These are phyloP conservation scores for Neofusicoccum sp. DNA, from an alignment of 2,329 filamentous ascomycete species.

Conservation along the genomic window DNA sequence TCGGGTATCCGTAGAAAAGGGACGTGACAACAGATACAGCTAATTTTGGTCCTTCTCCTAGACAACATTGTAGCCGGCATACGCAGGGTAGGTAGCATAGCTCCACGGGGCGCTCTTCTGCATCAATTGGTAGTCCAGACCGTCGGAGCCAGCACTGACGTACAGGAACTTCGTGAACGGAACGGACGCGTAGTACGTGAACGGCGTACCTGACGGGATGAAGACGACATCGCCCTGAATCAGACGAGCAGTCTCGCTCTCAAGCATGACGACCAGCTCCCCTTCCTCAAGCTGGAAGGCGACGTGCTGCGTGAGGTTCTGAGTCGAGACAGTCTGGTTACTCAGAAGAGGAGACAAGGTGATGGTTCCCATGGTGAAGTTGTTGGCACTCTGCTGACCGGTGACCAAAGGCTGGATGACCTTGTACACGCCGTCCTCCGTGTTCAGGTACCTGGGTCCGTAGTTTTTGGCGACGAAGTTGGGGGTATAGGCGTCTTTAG, in stretches of 20 bases:
- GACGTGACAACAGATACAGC: not conserved
- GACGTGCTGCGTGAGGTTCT: conserved; percentile 31
- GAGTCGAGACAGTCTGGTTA: conserved; percentile 25
- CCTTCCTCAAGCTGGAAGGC: conserved; percentile 47
- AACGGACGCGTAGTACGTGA: conserved; percentile 36
- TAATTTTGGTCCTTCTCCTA: not conserved
- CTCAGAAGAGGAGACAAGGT: conserved; percentile 37
- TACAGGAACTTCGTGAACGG: conserved; percentile 31
- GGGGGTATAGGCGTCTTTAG: conserved; percentile 34
- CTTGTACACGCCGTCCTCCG: conserved; percentile 40
- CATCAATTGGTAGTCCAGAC: conserved; percentile 27
- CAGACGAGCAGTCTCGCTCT: conserved; percentile 32
- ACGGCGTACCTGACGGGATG: conserved; percentile 37
- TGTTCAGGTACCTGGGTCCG: conserved; percentile 50
- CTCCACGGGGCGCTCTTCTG: conserved; percentile 25
- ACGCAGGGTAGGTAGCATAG: conserved; percentile 25
- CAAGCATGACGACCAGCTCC: conserved; percentile 37
- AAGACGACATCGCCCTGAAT: conserved; percentile 44
- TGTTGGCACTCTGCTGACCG: conserved; percentile 41
- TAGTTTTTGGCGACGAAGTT: conserved; percentile 52
- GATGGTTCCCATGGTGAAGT: conserved; percentile 50
- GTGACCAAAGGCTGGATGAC: conserved; percentile 51
- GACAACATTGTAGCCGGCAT: not conserved
- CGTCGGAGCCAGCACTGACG: conserved; percentile 28
- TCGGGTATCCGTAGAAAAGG: conserved; percentile 9